Percentiles rank a stretch among this genome's conserved stretches.
phyloP scores from a whole-genome alignment of 805 yeast genomes.

The Groenewaldozyma tartarivorans region DNA sequence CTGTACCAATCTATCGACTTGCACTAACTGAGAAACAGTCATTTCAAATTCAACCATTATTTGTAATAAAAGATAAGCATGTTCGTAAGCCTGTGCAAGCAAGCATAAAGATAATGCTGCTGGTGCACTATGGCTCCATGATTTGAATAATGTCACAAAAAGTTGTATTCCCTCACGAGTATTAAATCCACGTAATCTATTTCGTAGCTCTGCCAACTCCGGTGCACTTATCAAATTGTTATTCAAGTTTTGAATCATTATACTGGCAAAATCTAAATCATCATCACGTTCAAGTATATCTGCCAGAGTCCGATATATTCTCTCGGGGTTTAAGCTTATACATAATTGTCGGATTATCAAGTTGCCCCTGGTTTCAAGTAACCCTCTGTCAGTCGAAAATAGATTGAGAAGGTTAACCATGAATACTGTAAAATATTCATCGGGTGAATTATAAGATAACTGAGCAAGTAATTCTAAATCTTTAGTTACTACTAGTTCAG shows the following conservation, averaged over 20 bases:
- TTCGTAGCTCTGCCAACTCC: slow-evolving; percentile 63
- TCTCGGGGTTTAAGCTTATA: slow-evolving; percentile 67
- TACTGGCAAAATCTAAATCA: slow-evolving; percentile 62
- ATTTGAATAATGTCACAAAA: slow-evolving; percentile 67
- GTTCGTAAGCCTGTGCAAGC: slow-evolving; percentile 77
- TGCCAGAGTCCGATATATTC: slow-evolving; percentile 73
- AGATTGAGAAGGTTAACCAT: slow-evolving; percentile 60
- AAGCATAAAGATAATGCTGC: slow-evolving; percentile 80
- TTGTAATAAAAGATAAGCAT: slow-evolving; percentile 75
- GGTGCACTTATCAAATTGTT: slow-evolving; percentile 80
- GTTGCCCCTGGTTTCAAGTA: slow-evolving; percentile 67
- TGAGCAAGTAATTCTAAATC: slow-evolving; percentile 65
- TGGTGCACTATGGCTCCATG: slow-evolving; percentile 90
- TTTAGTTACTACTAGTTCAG: slow-evolving; percentile 67
- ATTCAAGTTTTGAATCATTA: slow-evolving; percentile 79
- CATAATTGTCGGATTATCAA: slow-evolving; percentile 79
- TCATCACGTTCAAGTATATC: slow-evolving; percentile 54
- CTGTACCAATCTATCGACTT: slow-evolving; percentile 83
- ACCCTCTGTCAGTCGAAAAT: slow-evolving; percentile 58
- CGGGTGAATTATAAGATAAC: slow-evolving; percentile 62
- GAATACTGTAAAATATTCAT: slow-evolving; percentile 65
- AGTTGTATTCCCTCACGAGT: slow-evolving; percentile 53
- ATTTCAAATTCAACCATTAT: slow-evolving; percentile 77
- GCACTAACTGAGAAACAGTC: slow-evolving; percentile 68
- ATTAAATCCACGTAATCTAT: slow-evolving; percentile 55